A percentile compares a stretch with the other conserved stretches of the same genome.
phyloP scores from a whole-genome alignment of 441 rosid genomes.

The Isatis lusitanica region DNA sequence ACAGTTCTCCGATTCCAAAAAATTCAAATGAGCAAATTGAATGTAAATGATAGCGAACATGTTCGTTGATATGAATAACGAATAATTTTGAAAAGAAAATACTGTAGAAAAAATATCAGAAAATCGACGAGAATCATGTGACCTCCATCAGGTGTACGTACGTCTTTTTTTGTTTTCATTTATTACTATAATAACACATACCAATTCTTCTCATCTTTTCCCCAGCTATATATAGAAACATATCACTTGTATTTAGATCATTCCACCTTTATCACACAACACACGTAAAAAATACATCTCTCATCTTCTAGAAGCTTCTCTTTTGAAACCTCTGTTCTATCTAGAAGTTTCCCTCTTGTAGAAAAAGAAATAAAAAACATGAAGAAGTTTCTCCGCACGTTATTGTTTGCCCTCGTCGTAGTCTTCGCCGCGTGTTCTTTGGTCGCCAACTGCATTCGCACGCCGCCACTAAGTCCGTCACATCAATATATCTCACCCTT shows the following conservation, averaged over 20 bases:
- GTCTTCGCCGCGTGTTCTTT: conserved; percentile 36
- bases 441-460: conserved; percentile 37
- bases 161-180: conserved; percentile 6
- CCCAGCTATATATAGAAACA: conserved; percentile 23
- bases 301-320: conserved; percentile 18
- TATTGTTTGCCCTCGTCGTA: conserved; percentile 15
- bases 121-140: conserved; percentile 38
- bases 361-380: neutral
- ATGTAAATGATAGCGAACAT: conserved; percentile 14
- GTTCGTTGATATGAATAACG: neutral
- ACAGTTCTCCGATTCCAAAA: conserved; percentile 17
- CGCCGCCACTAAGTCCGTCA: conserved; percentile 40
- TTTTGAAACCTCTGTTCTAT: neutral
- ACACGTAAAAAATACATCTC: neutral
- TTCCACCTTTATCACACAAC: conserved; percentile 14
- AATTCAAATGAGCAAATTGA: neutral
- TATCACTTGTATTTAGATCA: conserved; percentile 5
- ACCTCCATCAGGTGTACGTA: conserved; percentile 28
- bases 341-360: conserved; percentile 11
- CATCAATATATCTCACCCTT: conserved; percentile 10
- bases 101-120: neutral
- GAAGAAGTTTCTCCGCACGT: conserved; percentile 24
- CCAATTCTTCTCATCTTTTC: conserved; percentile 14
- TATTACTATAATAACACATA: conserved; percentile 16
- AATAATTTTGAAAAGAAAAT: neutral